A percentile compares a stretch with the other conserved stretches of the same genome.
These are phyloP conservation scores for Odontarrhena argentea DNA, from an alignment of 345 rosid genomes.

Conservation along the genomic window DNA sequence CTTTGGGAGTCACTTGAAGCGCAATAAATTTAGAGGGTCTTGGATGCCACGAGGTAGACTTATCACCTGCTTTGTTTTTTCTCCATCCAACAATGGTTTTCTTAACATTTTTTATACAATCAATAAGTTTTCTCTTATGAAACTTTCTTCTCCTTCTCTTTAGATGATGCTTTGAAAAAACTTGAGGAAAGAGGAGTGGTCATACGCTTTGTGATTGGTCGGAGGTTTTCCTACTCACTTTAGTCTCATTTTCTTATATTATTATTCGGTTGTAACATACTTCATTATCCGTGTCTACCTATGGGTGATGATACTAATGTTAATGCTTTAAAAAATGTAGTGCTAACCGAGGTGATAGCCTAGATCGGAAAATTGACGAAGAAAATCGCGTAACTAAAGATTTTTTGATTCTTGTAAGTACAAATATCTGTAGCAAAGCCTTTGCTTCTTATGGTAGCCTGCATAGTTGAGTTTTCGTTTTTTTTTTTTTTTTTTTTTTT, in stretches of 20 bases:
- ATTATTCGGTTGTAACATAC: background rate
- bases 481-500: background rate
- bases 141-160: background rate
- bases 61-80: conserved; percentile 13
- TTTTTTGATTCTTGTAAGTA: conserved; percentile 86
- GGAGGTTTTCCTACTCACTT: conserved; percentile 61
- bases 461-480: conserved; percentile 9
- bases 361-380: conserved; percentile 78
- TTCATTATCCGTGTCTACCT: background rate
- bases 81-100: background rate
- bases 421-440: background rate
- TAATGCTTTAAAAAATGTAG: conserved; percentile 47
- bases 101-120: background rate
- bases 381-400: conserved; percentile 71
- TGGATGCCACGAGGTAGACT: conserved; percentile 91
- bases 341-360: conserved; percentile 94
- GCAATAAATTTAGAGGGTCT: conserved; percentile 79
- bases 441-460: conserved; percentile 18
- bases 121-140: background rate
- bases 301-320: conserved; percentile 23
- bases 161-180: conserved; percentile 76
- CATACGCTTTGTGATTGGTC: conserved; percentile 92
- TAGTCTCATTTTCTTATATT: background rate
- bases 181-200: conserved; percentile 93
- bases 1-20: conserved; percentile 78